A percentile compares a stretch with the other conserved stretches of the same genome.
These are phyloP conservation scores for Aurantiochytrium sp. DNA, from an alignment of 108 stramenopile species.

Conservation along the genomic window DNA sequence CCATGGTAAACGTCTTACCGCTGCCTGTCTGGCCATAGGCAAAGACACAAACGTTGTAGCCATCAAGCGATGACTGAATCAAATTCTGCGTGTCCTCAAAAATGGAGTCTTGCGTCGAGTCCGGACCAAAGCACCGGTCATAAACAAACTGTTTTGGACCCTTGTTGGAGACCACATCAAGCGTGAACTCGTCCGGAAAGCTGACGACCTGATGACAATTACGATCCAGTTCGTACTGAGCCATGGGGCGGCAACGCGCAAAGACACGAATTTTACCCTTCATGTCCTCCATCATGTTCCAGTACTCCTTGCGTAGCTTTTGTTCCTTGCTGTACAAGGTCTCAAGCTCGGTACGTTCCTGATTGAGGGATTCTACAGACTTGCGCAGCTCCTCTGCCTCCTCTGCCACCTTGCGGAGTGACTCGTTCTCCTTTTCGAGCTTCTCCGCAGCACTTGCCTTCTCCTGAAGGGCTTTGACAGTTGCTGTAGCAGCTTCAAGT, in stretches of 20 bases:
- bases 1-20: constrained; percentile 57
- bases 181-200: constrained; percentile 42
- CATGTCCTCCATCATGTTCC: constrained; percentile 64
- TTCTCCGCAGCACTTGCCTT: background rate
- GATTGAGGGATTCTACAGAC: constrained; percentile 5
- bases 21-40: constrained; percentile 61
- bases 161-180: constrained; percentile 32
- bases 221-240: constrained; percentile 43
- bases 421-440: constrained; percentile 41
- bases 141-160: constrained; percentile 45
- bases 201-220: constrained; percentile 27
- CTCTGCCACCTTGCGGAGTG: constrained; percentile 8
- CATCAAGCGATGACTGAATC: constrained; percentile 48
- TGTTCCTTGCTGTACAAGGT: constrained; percentile 39
- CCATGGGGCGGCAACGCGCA: constrained; percentile 50
- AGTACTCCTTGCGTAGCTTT: constrained; percentile 51
- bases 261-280: constrained; percentile 61
- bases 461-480: background rate
- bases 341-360: constrained; percentile 13
- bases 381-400: constrained; percentile 27
- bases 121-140: constrained; percentile 36
- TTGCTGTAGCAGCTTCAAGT: background rate
- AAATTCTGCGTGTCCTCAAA: constrained; percentile 53
- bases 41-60: constrained; percentile 59
- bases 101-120: constrained; percentile 37